These are phyloP conservation scores for Trypanosoma avium DNA, from an alignment of 208 protist species.

Conservation along the genomic window DNA sequence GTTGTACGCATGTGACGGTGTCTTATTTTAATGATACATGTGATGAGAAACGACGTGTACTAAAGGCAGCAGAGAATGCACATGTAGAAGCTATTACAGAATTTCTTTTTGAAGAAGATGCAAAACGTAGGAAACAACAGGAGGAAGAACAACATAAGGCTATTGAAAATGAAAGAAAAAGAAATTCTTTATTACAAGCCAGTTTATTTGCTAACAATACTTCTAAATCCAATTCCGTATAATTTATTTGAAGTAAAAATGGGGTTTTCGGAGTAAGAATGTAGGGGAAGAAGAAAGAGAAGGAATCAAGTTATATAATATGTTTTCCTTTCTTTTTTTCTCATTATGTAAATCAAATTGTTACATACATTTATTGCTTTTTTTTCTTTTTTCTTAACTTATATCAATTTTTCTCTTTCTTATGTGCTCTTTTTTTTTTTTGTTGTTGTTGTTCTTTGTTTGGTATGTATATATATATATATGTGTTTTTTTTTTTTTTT, in stretches of 20 bases:
- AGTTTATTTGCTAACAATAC: constrained; percentile 15
- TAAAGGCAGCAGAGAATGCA: constrained; percentile 40
- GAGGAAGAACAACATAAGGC: constrained; percentile 23
- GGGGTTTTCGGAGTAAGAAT: too few species aligned
- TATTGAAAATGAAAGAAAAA: constrained; percentile 31
- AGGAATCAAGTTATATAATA: too few species aligned
- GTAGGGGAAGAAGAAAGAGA: too few species aligned
- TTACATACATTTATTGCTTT: background rate
- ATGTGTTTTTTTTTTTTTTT: background rate
- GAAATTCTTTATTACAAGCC: constrained; percentile 24
- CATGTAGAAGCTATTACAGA: constrained; percentile 40
- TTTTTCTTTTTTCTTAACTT: too few species aligned
- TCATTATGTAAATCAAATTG: background rate
- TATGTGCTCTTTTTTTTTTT: constrained; percentile 1
- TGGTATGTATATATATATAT: background rate
- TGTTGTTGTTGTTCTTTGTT: constrained; percentile 7
- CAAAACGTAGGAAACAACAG: constrained; percentile 27
- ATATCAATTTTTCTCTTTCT: too few species aligned
- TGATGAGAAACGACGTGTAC: constrained; percentile 62
- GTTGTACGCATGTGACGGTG: constrained; percentile 43
- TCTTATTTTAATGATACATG: constrained; percentile 57
- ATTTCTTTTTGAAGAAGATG: constrained; percentile 46
- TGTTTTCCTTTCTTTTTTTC: background rate
- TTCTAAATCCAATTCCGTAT: background rate
- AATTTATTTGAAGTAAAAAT: background rate